Evolutionary conservation across 2,329 filamentous ascomycete species (phyloP).

Genomic region (Bimuria novae-zelandiae): DNA sequence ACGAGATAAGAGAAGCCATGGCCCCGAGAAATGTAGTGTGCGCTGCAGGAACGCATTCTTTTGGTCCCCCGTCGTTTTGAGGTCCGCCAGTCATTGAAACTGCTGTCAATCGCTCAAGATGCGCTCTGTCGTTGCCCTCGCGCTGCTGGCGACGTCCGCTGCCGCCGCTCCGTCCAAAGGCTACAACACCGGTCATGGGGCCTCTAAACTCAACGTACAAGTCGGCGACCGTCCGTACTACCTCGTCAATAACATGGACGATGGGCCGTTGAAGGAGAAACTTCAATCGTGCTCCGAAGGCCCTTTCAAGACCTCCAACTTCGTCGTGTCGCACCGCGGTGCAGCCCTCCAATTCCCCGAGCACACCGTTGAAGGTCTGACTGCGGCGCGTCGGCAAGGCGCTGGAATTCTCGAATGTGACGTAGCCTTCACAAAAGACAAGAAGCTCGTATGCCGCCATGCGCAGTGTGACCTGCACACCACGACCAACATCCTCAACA

Average conservation of each 20-base stretch:
- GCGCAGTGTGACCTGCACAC: slow-evolving; percentile 46
- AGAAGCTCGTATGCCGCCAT: slow-evolving; percentile 46
- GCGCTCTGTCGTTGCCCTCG: slow-evolving; percentile 34
- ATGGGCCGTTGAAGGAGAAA: slow-evolving; percentile 42
- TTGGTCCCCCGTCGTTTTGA: slow-evolving; percentile 10
- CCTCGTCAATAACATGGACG: slow-evolving; percentile 46
- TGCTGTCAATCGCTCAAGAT: slow-evolving; percentile 23
- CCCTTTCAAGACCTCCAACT: slow-evolving; percentile 40
- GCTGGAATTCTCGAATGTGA: slow-evolving; percentile 47
- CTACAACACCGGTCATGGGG: slow-evolving; percentile 20
- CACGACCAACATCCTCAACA: slow-evolving; percentile 44
- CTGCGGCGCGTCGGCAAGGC: slow-evolving; percentile 40
- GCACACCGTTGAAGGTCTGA: slow-evolving; percentile 38
- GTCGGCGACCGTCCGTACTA: slow-evolving; percentile 45
- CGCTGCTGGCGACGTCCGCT: slow-evolving; percentile 32
- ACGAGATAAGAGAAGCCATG: slow-evolving; percentile 29
- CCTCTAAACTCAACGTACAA: slow-evolving; percentile 37
- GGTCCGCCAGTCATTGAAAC: neutral
- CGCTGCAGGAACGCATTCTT: slow-evolving; percentile 24
- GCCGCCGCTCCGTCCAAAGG: slow-evolving; percentile 27
- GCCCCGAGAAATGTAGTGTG: slow-evolving; percentile 8
- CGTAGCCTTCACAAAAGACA: slow-evolving; percentile 45
- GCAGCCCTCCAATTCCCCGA: slow-evolving; percentile 45
- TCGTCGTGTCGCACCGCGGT: slow-evolving; percentile 44
- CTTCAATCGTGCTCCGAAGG: slow-evolving; percentile 44